phyloP scores from a whole-genome alignment of 768 basidiomycete genomes.

The Pholiota microspora region DNA sequence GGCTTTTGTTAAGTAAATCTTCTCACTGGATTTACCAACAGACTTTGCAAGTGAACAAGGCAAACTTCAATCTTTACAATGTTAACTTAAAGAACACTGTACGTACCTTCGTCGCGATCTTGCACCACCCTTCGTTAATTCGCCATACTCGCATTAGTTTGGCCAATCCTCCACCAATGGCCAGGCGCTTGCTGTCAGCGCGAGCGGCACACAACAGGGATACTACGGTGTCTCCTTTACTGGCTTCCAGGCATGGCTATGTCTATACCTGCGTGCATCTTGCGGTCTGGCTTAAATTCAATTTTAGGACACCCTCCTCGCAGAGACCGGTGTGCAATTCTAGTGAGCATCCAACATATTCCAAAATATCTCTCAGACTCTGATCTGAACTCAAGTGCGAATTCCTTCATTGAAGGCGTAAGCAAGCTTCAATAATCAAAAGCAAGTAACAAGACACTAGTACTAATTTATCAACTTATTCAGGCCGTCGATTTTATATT shows the following conservation, averaged over 20 bases:
- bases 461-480: neutral
- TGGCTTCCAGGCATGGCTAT: conserved; percentile 4
- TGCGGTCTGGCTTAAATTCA: neutral
- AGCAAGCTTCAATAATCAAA: neutral
- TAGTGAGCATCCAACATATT: neutral
- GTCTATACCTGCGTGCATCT: neutral
- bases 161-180: conserved; percentile 6
- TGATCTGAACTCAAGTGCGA: neutral
- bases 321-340: conserved; percentile 11
- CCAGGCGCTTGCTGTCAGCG: conserved; percentile 8
- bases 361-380: no score
- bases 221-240: conserved; percentile 10
- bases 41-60: conserved; percentile 10
- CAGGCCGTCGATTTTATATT: conserved; percentile 12
- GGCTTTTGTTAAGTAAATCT: no score
- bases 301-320: conserved; percentile 7
- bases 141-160: neutral
- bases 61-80: conserved; percentile 9
- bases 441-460: neutral
- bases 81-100: conserved; percentile 6
- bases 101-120: neutral
- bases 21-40: no score
- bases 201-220: conserved; percentile 7
- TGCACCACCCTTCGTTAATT: no score
- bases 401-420: conserved; percentile 9